Evolutionary conservation across 208 protist species (phyloP).

Genomic region (Acanthamoeba sp.): DNA sequence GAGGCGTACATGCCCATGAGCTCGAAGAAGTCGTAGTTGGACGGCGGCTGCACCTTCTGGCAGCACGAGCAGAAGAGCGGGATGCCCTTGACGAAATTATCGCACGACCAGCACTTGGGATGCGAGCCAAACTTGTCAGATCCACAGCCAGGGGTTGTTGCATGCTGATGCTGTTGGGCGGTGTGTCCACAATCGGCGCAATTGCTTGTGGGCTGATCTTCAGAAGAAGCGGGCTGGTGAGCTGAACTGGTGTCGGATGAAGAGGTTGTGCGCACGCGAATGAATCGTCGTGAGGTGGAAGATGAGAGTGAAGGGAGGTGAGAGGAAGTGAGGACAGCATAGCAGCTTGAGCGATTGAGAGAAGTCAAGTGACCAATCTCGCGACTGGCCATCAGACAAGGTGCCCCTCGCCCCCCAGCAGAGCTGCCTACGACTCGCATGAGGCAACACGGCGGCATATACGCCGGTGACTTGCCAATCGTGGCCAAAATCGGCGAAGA

Average conservation of each 20-base stretch:
- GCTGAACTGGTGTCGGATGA: background rate
- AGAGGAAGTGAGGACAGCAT: background rate
- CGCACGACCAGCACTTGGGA: conserved; percentile 44
- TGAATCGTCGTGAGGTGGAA: background rate
- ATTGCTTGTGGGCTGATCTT: background rate
- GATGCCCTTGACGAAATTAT: conserved; percentile 10
- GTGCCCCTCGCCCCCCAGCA: background rate
- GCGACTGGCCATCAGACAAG: background rate
- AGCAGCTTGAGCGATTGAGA: background rate
- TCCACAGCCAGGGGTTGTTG: background rate
- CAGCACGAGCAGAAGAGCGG: conserved; percentile 13
- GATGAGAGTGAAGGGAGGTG: background rate
- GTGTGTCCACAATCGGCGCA: background rate
- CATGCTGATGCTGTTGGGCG: background rate
- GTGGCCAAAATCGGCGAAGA: background rate
- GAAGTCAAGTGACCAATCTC: background rate
- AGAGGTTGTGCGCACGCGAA: background rate
- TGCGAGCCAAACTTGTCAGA: conserved; percentile 14
- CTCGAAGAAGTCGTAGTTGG: conserved; percentile 41
- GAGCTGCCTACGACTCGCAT: background rate
- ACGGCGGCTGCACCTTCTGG: conserved; percentile 26
- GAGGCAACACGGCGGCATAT: background rate
- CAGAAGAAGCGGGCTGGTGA: background rate
- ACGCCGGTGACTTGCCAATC: background rate
- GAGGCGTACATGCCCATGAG: conserved; percentile 57